Conservation (phyloP, 2,329 filamentous ascomycete species). For the Trichophyton schoenleinii region DNA sequence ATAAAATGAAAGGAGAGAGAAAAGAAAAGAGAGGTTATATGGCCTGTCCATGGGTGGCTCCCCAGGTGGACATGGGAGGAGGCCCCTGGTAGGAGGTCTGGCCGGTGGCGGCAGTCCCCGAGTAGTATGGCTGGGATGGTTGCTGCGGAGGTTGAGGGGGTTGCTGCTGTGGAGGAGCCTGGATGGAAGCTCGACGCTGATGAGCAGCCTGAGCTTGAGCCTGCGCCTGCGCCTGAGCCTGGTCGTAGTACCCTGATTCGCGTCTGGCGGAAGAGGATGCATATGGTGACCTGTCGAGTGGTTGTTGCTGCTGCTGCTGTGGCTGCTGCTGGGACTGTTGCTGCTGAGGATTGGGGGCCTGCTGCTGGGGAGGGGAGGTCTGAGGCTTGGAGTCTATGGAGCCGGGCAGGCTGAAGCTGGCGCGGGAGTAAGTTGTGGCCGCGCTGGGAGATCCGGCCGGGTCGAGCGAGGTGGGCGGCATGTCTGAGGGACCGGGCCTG, state of each 20-base stretch:
- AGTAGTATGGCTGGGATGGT: not conserved
- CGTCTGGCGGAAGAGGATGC: conserved; percentile 18
- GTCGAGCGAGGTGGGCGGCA: conserved; percentile 28
- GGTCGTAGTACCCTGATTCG: conserved; percentile 24
- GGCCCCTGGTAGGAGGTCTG: not conserved
- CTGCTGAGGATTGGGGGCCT: not conserved
- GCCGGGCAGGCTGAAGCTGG: conserved; percentile 23
- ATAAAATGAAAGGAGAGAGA: too few relatives aligned
- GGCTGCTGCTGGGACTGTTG: not conserved
- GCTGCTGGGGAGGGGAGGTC: conserved; percentile 9
- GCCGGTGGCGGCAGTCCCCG: conserved; percentile 2
- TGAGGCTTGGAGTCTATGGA: conserved; percentile 21
- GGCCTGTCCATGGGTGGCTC: not conserved
- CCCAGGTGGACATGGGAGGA: not conserved
- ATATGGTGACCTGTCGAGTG: conserved; percentile 9
- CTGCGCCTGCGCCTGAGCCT: conserved; percentile 15
- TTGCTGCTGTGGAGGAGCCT: not conserved
- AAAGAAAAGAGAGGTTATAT: not conserved
- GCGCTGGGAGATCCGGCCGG: conserved; percentile 22
- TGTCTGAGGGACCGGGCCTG: conserved; percentile 27
- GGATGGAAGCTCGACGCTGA: conserved; percentile 13
- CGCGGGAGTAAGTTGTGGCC: conserved; percentile 22
- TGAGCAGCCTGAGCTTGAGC: conserved; percentile 19
- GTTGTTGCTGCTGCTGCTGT: not conserved
- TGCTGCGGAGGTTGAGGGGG: conserved; percentile 1